Percentiles rank a stretch among this genome's conserved stretches.
Evolutionary conservation across 495 filamentous ascomycete species (phyloP).

Genomic region (Parathielavia hyrcaniae): DNA sequence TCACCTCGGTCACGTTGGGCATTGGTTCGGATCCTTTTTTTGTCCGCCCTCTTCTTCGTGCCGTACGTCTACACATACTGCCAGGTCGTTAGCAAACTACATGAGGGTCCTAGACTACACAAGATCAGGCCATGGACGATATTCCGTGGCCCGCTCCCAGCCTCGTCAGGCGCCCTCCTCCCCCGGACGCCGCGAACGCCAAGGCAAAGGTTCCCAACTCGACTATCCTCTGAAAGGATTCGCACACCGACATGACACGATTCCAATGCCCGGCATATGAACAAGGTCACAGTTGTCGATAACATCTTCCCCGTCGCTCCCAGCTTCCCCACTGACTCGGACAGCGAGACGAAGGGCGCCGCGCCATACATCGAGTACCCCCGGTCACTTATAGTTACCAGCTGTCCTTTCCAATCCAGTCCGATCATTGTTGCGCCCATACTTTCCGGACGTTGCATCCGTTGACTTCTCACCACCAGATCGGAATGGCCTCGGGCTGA

Average conservation of each 20-base stretch:
- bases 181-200: conserved; percentile 29
- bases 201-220: conserved; percentile 38
- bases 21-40: conserved; percentile 50
- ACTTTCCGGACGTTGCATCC: too few relatives aligned
- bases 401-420: too few relatives aligned
- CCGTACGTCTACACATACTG: conserved; percentile 60
- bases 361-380: conserved; percentile 21
- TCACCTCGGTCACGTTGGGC: conserved; percentile 53
- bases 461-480: too few relatives aligned
- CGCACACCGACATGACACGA: not conserved
- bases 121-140: conserved; percentile 54
- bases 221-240: conserved; percentile 50
- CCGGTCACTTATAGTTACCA: too few relatives aligned
- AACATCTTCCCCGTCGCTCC: not conserved
- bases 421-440: too few relatives aligned
- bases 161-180: conserved; percentile 48
- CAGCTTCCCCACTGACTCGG: conserved; percentile 31
- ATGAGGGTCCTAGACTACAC: too few relatives aligned
- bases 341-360: conserved; percentile 52
- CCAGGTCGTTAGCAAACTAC: conserved; percentile 49
- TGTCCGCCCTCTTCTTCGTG: conserved; percentile 55
- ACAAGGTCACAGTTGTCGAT: conserved; percentile 40
- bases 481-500: too few relatives aligned
- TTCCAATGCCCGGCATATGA: conserved; percentile 32
- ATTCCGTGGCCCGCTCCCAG: conserved; percentile 50